These are phyloP conservation scores for Huiozyma sinensis DNA, from an alignment of 805 yeast species.

Conservation along the genomic window DNA sequence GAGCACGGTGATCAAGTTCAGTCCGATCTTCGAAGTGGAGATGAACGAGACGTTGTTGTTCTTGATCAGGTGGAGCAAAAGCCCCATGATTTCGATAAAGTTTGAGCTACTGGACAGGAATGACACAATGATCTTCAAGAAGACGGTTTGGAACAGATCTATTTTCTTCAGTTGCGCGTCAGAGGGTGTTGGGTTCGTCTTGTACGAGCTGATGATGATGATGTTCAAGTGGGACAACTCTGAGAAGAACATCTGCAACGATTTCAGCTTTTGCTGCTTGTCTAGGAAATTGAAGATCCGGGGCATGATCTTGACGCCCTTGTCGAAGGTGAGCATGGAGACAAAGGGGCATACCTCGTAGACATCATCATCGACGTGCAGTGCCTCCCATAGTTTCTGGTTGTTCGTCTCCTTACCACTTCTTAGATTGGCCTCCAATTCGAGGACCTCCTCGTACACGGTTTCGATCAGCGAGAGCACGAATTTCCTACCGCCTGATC, in stretches of 20 bases:
- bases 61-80: constrained; percentile 58
- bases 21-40: constrained; percentile 61
- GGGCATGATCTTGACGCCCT: constrained; percentile 81
- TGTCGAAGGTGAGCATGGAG: constrained; percentile 71
- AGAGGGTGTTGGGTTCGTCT: constrained; percentile 49
- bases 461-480: constrained; percentile 64
- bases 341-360: constrained; percentile 66
- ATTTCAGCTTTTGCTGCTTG: constrained; percentile 64
- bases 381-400: constrained; percentile 60
- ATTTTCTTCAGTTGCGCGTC: constrained; percentile 45
- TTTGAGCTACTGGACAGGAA: constrained; percentile 67
- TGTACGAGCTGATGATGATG: constrained; percentile 68
- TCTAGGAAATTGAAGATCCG: constrained; percentile 76
- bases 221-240: constrained; percentile 73
- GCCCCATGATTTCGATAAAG: constrained; percentile 67
- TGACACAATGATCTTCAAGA: constrained; percentile 73
- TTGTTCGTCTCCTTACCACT: constrained; percentile 39
- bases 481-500: constrained; percentile 38
- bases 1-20: constrained; percentile 78
- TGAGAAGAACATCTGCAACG: constrained; percentile 67
- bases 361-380: constrained; percentile 56
- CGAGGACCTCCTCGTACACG: constrained; percentile 65
- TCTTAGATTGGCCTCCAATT: constrained; percentile 66
- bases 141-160: constrained; percentile 69
- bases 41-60: constrained; percentile 54